Base-by-base conservation (phyloP, 768 basidiomycete genomes). In the Dioszegia hungarica region DNA sequence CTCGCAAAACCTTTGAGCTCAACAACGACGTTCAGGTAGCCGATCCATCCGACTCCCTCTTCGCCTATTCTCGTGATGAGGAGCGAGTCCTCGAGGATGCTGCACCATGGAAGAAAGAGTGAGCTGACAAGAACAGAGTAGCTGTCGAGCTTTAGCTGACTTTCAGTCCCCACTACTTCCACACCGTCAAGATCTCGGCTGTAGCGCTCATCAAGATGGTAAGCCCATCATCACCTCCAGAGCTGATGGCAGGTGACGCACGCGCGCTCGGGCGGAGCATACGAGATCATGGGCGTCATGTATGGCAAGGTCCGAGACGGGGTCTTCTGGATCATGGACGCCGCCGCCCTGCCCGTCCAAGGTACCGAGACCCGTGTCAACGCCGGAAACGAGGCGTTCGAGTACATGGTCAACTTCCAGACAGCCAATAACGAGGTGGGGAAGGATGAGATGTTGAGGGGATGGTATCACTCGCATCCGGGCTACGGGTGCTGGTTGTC, bases 281-380 rank as follows among this genome's bases (percentile, higher is more conserved):
- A 97, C 79, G 94, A 99, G 78, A 95, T 99, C 72, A 99, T 99
- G 94, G 94, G 94, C 10, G 83, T 98, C 29, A 95, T 99, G 92
- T 93, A 95, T 77, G 93, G 93, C 55, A 94, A 95, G 77, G 86
- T 95, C 34, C 66, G 76, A 48, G 78, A 77, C 48, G 73, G 74
- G 27, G 74, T 76, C 2, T 76, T 81, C 58, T 75, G 79, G 74
- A 85, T 99, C 71, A 86, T 95, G 84, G 95, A 99, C 77, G 91
- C 90, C 11, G 98, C 97, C 63, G 93, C 95, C 4, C 80, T 99
- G 3, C 95, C 95, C 1, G 94, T 98, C 2, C 90, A 95, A 75
- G 95, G 95, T 14, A 99, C 95, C 0, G 95, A 98, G 77, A 98
- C 95, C 40, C 86, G 94, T 50, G 94, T 99, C 41, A 98, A 95